Evolutionary conservation across 345 rosid genomes (phyloP).

Genomic region (Rhodomyrtus tomentosa): DNA sequence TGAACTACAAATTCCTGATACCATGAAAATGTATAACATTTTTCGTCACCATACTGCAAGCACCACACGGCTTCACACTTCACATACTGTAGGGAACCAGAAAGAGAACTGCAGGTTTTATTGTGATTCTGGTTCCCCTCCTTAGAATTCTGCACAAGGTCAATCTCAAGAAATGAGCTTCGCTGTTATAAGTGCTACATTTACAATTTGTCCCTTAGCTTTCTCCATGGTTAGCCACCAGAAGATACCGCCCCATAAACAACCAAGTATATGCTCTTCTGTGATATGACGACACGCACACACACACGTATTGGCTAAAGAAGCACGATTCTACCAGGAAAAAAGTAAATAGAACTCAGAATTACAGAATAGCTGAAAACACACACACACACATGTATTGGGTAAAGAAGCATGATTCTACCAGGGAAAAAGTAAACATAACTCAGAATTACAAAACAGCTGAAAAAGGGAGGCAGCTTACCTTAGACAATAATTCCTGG

Average conservation of each 20-base stretch:
- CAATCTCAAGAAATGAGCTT: not conserved
- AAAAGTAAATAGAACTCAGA: not conserved
- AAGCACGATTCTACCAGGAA: not conserved
- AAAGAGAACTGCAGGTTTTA: not conserved
- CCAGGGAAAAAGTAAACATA: not conserved
- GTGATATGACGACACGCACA: not conserved
- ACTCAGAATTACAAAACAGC: not conserved
- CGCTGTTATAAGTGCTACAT: not conserved
- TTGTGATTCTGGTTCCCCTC: not conserved
- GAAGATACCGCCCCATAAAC: not conserved
- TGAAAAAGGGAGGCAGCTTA: constrained; percentile 7
- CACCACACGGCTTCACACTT: not conserved
- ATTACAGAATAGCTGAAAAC: not conserved
- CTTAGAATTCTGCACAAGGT: not conserved
- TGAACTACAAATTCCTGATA: not conserved
- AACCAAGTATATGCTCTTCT: not conserved
- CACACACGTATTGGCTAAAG: not conserved
- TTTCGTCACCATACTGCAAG: not conserved
- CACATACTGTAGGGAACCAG: not conserved
- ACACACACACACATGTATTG: not conserved
- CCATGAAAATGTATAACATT: not conserved
- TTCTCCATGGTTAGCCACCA: not conserved
- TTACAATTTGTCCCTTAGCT: not conserved
- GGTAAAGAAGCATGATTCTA: not conserved
- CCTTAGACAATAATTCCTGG: constrained; percentile 83